Evolutionary conservation across 1,284 basidiomycete species (phyloP), one percentile per base, ranked within the genome.

Genomic region (Phaffia rhodozyma): DNA sequence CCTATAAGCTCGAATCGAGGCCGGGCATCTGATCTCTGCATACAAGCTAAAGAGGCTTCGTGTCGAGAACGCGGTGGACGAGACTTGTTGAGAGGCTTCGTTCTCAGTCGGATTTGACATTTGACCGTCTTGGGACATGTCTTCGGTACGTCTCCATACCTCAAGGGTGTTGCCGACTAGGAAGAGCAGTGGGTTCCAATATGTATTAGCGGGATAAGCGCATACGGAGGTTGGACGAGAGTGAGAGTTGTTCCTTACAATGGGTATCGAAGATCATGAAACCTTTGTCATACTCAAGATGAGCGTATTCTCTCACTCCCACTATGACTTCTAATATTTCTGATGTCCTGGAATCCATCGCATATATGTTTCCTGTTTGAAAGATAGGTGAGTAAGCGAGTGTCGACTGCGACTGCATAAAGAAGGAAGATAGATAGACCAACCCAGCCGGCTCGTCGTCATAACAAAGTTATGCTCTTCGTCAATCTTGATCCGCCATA

Each of bases 221-320:
- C 25, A 20, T 30, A 6, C 11, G 27, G 34, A 50, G 13, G 1
- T 29, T n/a, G 52, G 13, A 29, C 9, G 30, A 25, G n/a, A 3
- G 56, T 11, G 13, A 11, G 16, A 16, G 38, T 7, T 43, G 5
- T 43, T 43, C 13, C 60, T 27, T 7, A 63, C 61, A 50, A 20
- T 25, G 38, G 23, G 34, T 38, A 51, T 61, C 60, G 23, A 56
- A 56, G 30, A 65, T 30, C 11, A 61, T n/a, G 43, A 53, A 61
- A 0, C 63, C 63, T 3, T 65, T 47, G 18, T 38, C 63, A 13
- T 57, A 65, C 51, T 65, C 63, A 47, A 61, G 54, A 25, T 65
- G 63, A 21, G 63, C 54, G n/a, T 61, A 49, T 23, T 49, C 34
- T 21, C 30, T 55, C 25, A 61, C 59, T 27, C 27, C 57, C 27